Evolutionary conservation across 441 rosid species (phyloP), one percentile per base, ranked within the genome.

Genomic region (Viola pubescens): DNA sequence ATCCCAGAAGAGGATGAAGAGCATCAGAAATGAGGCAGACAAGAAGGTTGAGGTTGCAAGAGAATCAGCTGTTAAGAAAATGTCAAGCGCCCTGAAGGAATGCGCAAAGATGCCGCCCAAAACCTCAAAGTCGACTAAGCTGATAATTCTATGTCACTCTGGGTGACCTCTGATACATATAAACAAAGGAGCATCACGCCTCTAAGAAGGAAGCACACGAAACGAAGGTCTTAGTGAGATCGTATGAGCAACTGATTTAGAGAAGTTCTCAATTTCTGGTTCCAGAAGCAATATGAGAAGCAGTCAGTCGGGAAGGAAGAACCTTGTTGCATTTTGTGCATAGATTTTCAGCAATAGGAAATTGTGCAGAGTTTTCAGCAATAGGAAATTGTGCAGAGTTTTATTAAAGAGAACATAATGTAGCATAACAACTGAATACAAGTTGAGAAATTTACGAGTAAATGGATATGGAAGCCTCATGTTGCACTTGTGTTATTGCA

Each of bases 401-500:
- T 12, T 7, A 37, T 16, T 54, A 47, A 4, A 26, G 19, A 40
- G 38, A 38, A 34, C 14, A 48, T 12, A 39, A 19, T 34, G 37
- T 19, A 26, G 37, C 40, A 52, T 19, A 9, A 52, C 11, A 9
- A 3, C 0, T 37, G 38, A 52, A 12, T 2, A 4, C 13, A 52
- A 12, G n/a, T 4, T 52, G 40, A 4, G 40, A 52, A 52, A 69
- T 71, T 91, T 94, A 16, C 97, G 99, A 60, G 98, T 94, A 47
- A 98, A 91, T 63, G 99, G 98, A 78, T 94, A 98, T 0, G 97
- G 98, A 45, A 94, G 84, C 87, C 98, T 91, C 99, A 88, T 94
- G 78, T 82, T 88, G 19, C 19, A 16, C 19, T 16, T 16, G 19
- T 16, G 19, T 26, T 26, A 2, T 26, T 26, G 34, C 34, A 26